These are phyloP conservation scores for Pichia paraexigua DNA, from an alignment of 805 yeast species.

Conservation along the genomic window DNA sequence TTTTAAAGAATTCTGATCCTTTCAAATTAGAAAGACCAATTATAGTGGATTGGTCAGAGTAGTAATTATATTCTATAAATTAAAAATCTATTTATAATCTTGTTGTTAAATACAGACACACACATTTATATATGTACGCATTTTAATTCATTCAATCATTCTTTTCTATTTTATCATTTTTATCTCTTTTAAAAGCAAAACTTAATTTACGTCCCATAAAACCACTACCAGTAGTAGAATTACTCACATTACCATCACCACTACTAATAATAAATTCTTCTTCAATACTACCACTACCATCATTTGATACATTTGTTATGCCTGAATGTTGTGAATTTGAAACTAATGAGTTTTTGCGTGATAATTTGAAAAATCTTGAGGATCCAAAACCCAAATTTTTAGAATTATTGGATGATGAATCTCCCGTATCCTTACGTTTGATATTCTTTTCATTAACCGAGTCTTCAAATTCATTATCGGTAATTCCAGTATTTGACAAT, in stretches of 20 bases:
- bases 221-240: constrained; percentile 1
- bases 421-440: neutral
- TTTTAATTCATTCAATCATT: neutral
- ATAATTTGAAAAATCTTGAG: constrained; percentile 26
- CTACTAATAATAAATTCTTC: constrained; percentile 12
- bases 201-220: constrained; percentile 23
- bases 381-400: constrained; percentile 12
- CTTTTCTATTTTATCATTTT: neutral
- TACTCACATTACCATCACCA: neutral
- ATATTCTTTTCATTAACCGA: neutral
- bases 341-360: constrained; percentile 6
- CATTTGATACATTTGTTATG: neutral
- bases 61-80: neutral
- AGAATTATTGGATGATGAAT: constrained; percentile 3
- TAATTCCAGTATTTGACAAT: neutral
- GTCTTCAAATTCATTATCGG: neutral
- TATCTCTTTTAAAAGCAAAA: constrained; percentile 18
- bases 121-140: no score
- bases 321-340: constrained; percentile 4
- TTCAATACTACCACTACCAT: constrained; percentile 5
- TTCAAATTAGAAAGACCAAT: constrained; percentile 36
- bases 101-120: no score
- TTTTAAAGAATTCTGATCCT: constrained; percentile 72
- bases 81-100: neutral
- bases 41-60: constrained; percentile 61